Base-by-base conservation (phyloP, 1,284 basidiomycete genomes). In the Leccinum subrobustum region DNA sequence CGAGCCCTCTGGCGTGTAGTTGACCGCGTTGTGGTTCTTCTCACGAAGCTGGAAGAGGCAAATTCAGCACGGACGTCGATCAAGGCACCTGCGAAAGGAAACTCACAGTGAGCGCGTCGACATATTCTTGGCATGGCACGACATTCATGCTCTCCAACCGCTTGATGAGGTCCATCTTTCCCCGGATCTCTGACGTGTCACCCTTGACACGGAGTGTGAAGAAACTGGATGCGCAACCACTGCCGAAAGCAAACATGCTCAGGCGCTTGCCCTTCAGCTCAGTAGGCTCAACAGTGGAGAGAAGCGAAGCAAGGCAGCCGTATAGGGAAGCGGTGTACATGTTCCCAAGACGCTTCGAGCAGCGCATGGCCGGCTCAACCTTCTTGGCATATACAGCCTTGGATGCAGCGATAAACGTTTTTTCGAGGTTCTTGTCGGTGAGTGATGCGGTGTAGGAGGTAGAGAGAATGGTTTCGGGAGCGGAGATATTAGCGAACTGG, bases 241-340 rank as follows among this genome's bases (percentile, higher is more conserved):
- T 91, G 57, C 96, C 96, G 75, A 96, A 98, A 53, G 93, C 94
- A 81, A 95, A 99, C 83, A 98, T 83, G 67, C 88, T 89, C 72
- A 96, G 81, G 42, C 93, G 86, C 83, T 95, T 96, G 77, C 86
- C 89, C 68, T 81, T 75, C 60, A 95, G 78, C 63, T 87, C 79
- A 16, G 82, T 77, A 7, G 91, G 86, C 66, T 86, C 83, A 50
- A 91, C 83, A 51, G 82, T 81, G 57, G 91, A 84, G 53, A 97
- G 72, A 37, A 96, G 79, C 14, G 89, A 93, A 37, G 95, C 92
- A 62, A 99, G 86, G 66, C 93, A 95, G 60, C 94, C 95, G 75
- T 96, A 98, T 29, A 99, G 82, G 51, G 94, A 96, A n/a, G 91
- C 96, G 23, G 96, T 96, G 85, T 99, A 98, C 92, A 96, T 97